Evolutionary conservation across 192 early-diverging fungal genomes (phyloP), one percentile per base, ranked within the genome.

Genomic region (Linderina pennispora): DNA sequence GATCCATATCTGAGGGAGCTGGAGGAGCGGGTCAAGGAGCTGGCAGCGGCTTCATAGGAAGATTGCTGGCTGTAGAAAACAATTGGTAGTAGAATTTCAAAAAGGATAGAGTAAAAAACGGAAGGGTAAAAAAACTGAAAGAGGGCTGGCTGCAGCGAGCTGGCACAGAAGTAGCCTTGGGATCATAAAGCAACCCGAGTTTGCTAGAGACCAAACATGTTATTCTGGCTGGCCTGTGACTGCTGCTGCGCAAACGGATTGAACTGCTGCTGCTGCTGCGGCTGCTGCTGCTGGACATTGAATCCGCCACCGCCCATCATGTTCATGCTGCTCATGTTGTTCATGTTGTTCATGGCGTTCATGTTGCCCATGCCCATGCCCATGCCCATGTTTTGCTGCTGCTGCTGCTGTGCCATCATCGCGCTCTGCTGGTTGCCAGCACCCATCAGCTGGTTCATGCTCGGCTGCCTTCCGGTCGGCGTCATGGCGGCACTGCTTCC

Each of bases 1-100:
- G 86, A 89, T 25, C 58, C 66, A 14, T 84, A 89, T 26, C 34
- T 89, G 11, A 72, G 57, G 23, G 71, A 65, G 22, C 64, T 89
- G 1, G 86, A 86, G 34, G 21, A 31, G 11, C 28, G 28, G 5
- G 28, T 31, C 6, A 11, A 5, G 11, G 28, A 31, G 28, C 28
- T 31, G 28, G n/a, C n/a, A n/a, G n/a, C n/a, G n/a, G n/a, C n/a
- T n/a, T n/a, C n/a, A n/a, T n/a, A n/a, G n/a, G n/a, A n/a, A n/a
- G n/a, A n/a, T n/a, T n/a, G n/a, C n/a, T n/a, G n/a, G n/a, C n/a
- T n/a, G n/a, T n/a, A n/a, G n/a, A n/a, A n/a, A n/a, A n/a, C n/a
- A n/a, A n/a, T n/a, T n/a, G n/a, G n/a, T n/a, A n/a, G n/a, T n/a
- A n/a, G n/a, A n/a, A n/a, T n/a, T n/a, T n/a, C n/a, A n/a, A n/a